phyloP scores from a whole-genome alignment of 768 basidiomycete genomes.

The Suillus bovinus region DNA sequence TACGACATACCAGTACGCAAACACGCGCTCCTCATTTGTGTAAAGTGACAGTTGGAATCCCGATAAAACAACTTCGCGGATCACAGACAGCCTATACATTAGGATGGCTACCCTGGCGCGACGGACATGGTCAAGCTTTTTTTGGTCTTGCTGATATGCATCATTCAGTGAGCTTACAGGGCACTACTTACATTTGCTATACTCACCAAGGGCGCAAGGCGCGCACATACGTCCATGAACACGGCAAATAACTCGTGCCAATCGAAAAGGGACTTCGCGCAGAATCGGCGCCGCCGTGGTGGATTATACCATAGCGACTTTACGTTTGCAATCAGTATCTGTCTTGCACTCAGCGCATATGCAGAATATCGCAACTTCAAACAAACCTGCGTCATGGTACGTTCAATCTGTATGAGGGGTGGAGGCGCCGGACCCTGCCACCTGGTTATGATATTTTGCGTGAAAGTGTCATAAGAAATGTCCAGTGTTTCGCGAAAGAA shows the following conservation, averaged over 20 bases:
- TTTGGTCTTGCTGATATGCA: conserved; percentile 14
- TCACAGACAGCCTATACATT: conserved; percentile 57
- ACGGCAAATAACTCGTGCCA: conserved; percentile 67
- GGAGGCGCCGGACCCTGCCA: conserved; percentile 39
- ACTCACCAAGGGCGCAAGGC: conserved; percentile 23
- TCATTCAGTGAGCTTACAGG: neutral
- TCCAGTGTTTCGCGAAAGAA: conserved; percentile 68
- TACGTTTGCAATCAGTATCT: conserved; percentile 62
- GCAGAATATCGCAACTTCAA: neutral
- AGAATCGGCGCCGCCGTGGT: conserved; percentile 61
- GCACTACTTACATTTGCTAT: neutral
- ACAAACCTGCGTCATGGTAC: conserved; percentile 38
- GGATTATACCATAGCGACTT: conserved; percentile 70
- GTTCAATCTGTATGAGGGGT: conserved; percentile 44
- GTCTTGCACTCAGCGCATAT: conserved; percentile 5
- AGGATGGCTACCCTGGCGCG: conserved; percentile 50
- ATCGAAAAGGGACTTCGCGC: conserved; percentile 61
- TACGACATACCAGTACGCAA: conserved; percentile 75
- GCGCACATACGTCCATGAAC: conserved; percentile 27
- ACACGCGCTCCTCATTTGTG: conserved; percentile 60
- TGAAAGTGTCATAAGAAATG: conserved; percentile 48
- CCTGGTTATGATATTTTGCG: conserved; percentile 36
- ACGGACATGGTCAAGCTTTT: conserved; percentile 34
- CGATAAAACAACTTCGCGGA: conserved; percentile 70
- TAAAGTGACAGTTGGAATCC: conserved; percentile 81